A percentile compares a stretch with the other conserved stretches of the same genome.
Evolutionary conservation across 371 early-diverging fungal species (phyloP).

Genomic region (Mortierella sp.): DNA sequence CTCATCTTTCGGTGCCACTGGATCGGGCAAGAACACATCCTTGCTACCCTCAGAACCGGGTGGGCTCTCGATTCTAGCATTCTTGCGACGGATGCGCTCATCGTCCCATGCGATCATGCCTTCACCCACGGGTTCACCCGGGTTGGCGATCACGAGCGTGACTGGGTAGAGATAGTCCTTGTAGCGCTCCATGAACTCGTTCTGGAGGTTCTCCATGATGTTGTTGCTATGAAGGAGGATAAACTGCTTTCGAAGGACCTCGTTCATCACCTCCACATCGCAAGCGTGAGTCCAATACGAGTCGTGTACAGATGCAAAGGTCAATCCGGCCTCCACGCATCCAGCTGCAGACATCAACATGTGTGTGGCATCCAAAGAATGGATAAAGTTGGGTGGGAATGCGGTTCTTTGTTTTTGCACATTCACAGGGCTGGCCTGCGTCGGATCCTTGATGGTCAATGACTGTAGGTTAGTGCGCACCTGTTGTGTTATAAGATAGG

Average conservation of each 20-base stretch:
- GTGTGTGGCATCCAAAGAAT: constrained; percentile 97
- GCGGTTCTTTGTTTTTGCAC: constrained; percentile 93
- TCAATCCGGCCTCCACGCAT: constrained; percentile 81
- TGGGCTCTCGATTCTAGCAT: constrained; percentile 17
- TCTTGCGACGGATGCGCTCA: constrained; percentile 28
- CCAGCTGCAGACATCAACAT: constrained; percentile 96
- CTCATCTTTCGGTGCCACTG: constrained; percentile 20
- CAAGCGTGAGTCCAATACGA: constrained; percentile 98
- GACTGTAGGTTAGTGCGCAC: constrained; percentile 82
- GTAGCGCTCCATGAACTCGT: constrained; percentile 90
- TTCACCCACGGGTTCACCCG: constrained; percentile 41
- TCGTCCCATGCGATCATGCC: constrained; percentile 46
- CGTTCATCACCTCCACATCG: constrained; percentile 90
- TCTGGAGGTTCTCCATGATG: constrained; percentile 85
- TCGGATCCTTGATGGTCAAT: constrained; percentile 78
- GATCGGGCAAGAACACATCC: constrained; percentile 35
- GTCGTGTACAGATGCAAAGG: constrained; percentile 97
- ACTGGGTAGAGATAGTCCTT: constrained; percentile 76
- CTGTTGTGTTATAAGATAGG: constrained; percentile 5
- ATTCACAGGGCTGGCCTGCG: constrained; percentile 85
- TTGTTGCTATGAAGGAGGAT: constrained; percentile 86
- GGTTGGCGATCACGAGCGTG: constrained; percentile 55
- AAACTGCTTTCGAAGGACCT: constrained; percentile 90
- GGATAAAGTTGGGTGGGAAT: constrained; percentile 99
- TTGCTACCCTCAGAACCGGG: not conserved